These are phyloP conservation scores for Fusarium sp. DNA, from an alignment of 2,329 filamentous ascomycete species.

Conservation along the genomic window DNA sequence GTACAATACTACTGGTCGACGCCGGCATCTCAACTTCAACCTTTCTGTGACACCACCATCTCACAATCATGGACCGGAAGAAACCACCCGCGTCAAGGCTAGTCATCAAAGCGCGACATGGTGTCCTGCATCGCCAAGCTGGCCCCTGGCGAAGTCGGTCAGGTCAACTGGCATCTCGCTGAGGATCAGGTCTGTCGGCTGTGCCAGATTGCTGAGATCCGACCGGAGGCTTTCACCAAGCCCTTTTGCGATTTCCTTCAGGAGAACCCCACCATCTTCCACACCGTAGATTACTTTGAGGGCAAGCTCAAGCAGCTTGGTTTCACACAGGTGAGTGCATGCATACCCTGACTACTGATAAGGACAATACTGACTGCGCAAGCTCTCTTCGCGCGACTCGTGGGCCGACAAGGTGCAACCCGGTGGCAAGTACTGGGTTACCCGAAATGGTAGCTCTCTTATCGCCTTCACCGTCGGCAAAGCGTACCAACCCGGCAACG, in stretches of 20 bases:
- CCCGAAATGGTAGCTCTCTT: constrained; percentile 83
- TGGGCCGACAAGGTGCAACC: constrained; percentile 76
- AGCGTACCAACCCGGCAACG: constrained; percentile 83
- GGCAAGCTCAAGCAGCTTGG: constrained; percentile 74
- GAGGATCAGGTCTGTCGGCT: constrained; percentile 46
- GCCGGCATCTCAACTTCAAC: neutral
- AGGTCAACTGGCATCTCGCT: constrained; percentile 46
- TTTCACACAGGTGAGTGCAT: constrained; percentile 68
- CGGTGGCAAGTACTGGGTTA: constrained; percentile 88
- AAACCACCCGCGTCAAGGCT: neutral
- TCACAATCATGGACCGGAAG: neutral
- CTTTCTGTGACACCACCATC: neutral
- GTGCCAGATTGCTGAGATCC: constrained; percentile 51
- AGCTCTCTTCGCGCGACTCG: constrained; percentile 78
- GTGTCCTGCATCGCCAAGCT: constrained; percentile 50
- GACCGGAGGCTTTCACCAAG: constrained; percentile 74
- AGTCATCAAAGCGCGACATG: neutral
- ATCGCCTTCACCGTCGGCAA: constrained; percentile 86
- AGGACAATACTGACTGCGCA: constrained; percentile 21
- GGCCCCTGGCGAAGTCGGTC: constrained; percentile 40
- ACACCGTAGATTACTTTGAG: constrained; percentile 82
- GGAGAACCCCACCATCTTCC: constrained; percentile 91
- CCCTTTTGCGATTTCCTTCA: constrained; percentile 89
- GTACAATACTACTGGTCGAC: neutral
- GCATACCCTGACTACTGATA: neutral